A percentile compares a stretch with the other conserved stretches of the same genome.
Conservation (phyloP, 441 rosid genomes). For the Jatropha podagrica region DNA sequence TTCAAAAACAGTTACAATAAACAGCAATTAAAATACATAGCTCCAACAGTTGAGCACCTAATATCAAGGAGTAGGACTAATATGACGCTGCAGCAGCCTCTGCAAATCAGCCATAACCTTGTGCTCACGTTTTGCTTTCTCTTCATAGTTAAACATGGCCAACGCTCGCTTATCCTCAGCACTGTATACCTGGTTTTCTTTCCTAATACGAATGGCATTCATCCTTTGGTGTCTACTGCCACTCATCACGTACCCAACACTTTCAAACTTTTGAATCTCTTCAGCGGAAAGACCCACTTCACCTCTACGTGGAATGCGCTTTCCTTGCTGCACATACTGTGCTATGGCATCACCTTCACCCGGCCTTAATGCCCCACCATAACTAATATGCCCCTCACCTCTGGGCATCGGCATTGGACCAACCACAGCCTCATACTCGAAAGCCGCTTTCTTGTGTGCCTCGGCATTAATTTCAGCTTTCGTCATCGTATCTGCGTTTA, state of each 20-base stretch:
- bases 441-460: slow-evolving; percentile 66
- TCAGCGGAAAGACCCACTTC: slow-evolving; percentile 98
- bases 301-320: slow-evolving; percentile 98
- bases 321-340: slow-evolving; percentile 95
- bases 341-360: slow-evolving; percentile 99
- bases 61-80: slow-evolving; percentile 57
- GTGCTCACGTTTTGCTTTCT: slow-evolving; percentile 88
- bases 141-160: slow-evolving; percentile 97
- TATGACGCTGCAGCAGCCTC: slow-evolving; percentile 89
- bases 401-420: slow-evolving; percentile 90
- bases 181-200: slow-evolving; percentile 95
- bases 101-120: slow-evolving; percentile 96
- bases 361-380: slow-evolving; percentile 94
- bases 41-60: no score
- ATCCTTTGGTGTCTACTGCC: slow-evolving; percentile 97
- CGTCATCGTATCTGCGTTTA: slow-evolving; percentile 39
- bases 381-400: slow-evolving; percentile 90
- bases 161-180: slow-evolving; percentile 93
- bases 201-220: slow-evolving; percentile 98
- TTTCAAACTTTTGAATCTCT: slow-evolving; percentile 87
- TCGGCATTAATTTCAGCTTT: slow-evolving; percentile 59
- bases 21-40: no score
- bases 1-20: no score
- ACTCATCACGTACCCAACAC: slow-evolving; percentile 96
- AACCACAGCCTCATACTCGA: slow-evolving; percentile 61